Evolutionary conservation across 345 rosid species (phyloP), one percentile per base, ranked within the genome.

Genomic region (Corchorus capsularis): DNA sequence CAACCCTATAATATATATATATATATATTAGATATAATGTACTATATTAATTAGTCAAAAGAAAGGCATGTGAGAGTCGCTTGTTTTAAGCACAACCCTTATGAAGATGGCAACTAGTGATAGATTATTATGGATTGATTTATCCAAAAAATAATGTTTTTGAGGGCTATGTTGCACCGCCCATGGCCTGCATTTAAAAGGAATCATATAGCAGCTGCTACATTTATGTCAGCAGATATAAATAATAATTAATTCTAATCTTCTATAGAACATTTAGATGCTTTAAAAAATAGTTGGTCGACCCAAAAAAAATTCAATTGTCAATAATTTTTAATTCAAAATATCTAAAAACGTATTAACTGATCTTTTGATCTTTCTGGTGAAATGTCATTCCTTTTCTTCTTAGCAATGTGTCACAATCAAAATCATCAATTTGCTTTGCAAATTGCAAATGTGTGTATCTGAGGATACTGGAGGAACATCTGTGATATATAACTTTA

Each of bases 1-100:
- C 27, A 27, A 27, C 27, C 27, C 27, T 27, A 27, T 27, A 27
- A 27, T 27, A 27, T 27, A n/a, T n/a, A n/a, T n/a, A n/a, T n/a
- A n/a, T n/a, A n/a, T n/a, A 27, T 27, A 27, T 50, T 32, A 27
- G 56, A 54, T 68, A 54, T 68, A 27, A 27, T 49, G 43, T 49
- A 15, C 6, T 39, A 39, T 39, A 39, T 39, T 27, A 27, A 27
- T 27, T 41, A 27, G 41, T 72, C 54, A 57, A 39, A 39, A 45
- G 1, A 41, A 43, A 27, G 43, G 14, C 76, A 73, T 47, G 67
- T 61, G 76, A 61, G 68, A 73, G 68, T 12, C 3, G 34, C 68
- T 73, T 73, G 56, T 73, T 61, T 22, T 53, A 22, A 32, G 59
- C 59, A 69, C 20, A 50, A 50, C 57, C 45, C 43, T 11, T 27